Evolutionary conservation across 163 green algal species (phyloP), one percentile per base, ranked within the genome.

Genomic region (Scenedesmus sp.): DNA sequence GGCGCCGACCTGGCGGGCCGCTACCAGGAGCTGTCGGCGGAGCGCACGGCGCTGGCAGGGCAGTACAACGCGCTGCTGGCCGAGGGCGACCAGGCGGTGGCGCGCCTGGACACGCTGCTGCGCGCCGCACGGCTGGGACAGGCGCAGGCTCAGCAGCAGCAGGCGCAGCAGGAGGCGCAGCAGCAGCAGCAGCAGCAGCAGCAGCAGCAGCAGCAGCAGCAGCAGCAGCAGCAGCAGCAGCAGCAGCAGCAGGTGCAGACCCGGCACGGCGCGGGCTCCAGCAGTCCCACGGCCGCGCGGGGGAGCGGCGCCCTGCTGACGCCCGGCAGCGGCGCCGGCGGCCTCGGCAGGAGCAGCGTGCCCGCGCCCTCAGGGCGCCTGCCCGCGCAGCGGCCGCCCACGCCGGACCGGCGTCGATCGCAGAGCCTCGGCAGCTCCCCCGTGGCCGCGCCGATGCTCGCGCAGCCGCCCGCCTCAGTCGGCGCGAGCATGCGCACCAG

Each of bases 381-480:
- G 44, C 44, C 67, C 34, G 44, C 63, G 0, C 53, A 77, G 24
- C 53, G 69, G 36, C 69, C 69, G 5, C 69, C 69, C 5, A 77
- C 69, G 24, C 69, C 69, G 22, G 69, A 77, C 69, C 66, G 67
- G 67, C 67, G 67, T 13, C 69, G 54, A 29, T 77, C 39, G 13
- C 69, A 77, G 4, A 77, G 69, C 54, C 29, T 77, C 4, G 54
- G 54, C 69, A 62, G 39, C 39, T 77, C 69, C 3, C 69, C 69
- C n/a, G 69, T 77, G 4, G 54, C 69, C 14, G n/a, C 36, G 24
- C n/a, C n/a, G n/a, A n/a, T n/a, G n/a, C n/a, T n/a, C n/a, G n/a
- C n/a, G n/a, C n/a, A n/a, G n/a, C n/a, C n/a, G n/a, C n/a, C n/a
- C n/a, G n/a, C n/a, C n/a, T n/a, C n/a, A n/a, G n/a, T n/a, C n/a